These are phyloP conservation scores for Colletotrichum aenigma DNA, from an alignment of 2,329 filamentous ascomycete species.

Conservation along the genomic window DNA sequence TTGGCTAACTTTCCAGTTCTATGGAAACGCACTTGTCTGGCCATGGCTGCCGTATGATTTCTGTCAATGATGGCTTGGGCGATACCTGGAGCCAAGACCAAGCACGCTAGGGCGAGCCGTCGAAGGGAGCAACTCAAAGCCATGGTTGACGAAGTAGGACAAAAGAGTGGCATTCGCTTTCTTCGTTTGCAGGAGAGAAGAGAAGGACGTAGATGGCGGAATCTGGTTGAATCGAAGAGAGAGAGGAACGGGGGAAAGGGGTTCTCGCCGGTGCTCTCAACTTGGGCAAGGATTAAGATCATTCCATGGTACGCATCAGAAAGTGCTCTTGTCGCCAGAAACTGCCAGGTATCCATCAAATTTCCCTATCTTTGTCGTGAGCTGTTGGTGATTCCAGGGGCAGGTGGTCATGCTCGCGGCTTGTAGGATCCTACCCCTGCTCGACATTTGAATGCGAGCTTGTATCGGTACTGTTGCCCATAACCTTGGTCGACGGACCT, in stretches of 20 bases:
- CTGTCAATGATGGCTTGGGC: not conserved
- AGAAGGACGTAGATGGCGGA: not conserved
- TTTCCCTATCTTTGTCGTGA: not conserved
- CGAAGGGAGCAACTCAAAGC: not conserved
- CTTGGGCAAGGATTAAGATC: not conserved
- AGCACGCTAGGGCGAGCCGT: not conserved
- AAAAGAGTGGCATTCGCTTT: not conserved
- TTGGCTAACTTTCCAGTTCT: not conserved
- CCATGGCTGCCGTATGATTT: not conserved
- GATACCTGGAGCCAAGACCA: not conserved
- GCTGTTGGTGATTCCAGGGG: not conserved
- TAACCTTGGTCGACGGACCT: not conserved
- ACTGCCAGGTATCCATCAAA: not conserved
- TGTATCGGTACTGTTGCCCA: not conserved
- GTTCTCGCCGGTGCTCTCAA: not conserved
- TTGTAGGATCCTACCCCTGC: not conserved
- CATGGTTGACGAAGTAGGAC: not conserved
- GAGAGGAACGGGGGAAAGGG: not conserved
- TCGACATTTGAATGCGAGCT: not conserved
- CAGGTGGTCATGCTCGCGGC: not conserved
- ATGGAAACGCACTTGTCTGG: not conserved
- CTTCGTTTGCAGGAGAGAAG: not conserved
- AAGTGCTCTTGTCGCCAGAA: not conserved
- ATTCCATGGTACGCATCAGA: not conserved
- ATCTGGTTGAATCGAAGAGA: not conserved